Conservation (phyloP, 148 eudicot species). For the Camellia japonica region DNA sequence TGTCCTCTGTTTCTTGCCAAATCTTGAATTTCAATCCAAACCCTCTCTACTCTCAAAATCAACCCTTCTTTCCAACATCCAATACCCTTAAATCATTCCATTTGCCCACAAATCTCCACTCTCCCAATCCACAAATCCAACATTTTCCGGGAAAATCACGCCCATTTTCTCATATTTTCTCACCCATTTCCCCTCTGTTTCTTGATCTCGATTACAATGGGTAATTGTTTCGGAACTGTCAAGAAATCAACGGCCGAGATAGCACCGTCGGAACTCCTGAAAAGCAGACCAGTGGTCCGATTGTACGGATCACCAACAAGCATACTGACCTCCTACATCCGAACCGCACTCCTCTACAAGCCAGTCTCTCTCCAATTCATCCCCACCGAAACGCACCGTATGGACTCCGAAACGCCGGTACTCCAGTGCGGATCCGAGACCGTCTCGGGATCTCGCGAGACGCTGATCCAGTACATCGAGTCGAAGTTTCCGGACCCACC, state of each 20-base stretch:
- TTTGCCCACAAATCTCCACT: no score
- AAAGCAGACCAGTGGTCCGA: constrained; percentile 21
- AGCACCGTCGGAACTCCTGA: constrained; percentile 37
- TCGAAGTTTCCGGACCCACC: constrained; percentile 54
- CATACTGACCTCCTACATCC: constrained; percentile 46
- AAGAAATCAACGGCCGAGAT: constrained; percentile 42
- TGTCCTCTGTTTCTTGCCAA: neutral
- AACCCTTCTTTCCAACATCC: neutral
- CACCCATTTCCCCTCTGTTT: neutral
- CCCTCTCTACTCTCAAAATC: neutral
- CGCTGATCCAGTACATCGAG: constrained; percentile 47
- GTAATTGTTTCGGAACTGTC: constrained; percentile 26
- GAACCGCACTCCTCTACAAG: constrained; percentile 61
- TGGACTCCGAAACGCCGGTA: constrained; percentile 32
- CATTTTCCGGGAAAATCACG: neutral
- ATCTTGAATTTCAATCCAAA: neutral
- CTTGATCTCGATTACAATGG: constrained; percentile 23
- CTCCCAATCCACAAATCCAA: no score
- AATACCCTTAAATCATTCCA: no score
- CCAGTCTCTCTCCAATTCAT: constrained; percentile 49
- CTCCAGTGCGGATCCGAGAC: constrained; percentile 30
- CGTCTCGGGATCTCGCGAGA: constrained; percentile 53
- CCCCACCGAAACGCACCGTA: constrained; percentile 32
- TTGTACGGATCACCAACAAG: constrained; percentile 52
- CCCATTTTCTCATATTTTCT: neutral